Conservation (phyloP, 129 eudicot genomes). For the Scalesia atractyloides region DNA sequence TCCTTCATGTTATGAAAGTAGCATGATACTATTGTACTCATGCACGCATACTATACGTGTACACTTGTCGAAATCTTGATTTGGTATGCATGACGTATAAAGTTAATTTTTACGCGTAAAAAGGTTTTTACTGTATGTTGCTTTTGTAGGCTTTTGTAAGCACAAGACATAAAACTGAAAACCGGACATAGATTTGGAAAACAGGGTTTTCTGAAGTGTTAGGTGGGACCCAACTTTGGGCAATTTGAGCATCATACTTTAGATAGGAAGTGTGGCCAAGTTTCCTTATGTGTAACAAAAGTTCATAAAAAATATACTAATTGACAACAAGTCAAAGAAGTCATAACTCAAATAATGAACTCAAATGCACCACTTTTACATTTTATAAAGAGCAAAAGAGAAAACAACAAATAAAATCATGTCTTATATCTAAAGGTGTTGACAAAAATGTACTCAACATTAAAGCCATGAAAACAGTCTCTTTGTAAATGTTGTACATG, state of each 20-base stretch:
- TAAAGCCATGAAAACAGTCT: not conserved
- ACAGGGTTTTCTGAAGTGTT: constrained; percentile 11
- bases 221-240: constrained; percentile 31
- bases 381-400: constrained; percentile 17
- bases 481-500: not conserved
- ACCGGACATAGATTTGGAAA: constrained; percentile 13
- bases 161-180: not conserved
- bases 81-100: constrained; percentile 8
- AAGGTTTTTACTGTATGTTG: not conserved
- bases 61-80: constrained; percentile 18
- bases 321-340: constrained; percentile 27
- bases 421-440: constrained; percentile 6
- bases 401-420: not conserved
- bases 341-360: constrained; percentile 32
- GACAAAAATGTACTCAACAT: not conserved
- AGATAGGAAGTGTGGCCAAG: constrained; percentile 25
- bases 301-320: constrained; percentile 26
- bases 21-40: constrained; percentile 10
- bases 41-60: constrained; percentile 15
- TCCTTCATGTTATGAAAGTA: too few species aligned
- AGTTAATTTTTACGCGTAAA: constrained; percentile 19
- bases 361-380: constrained; percentile 23
- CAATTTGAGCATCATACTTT: constrained; percentile 28
- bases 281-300: constrained; percentile 32
- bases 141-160: not conserved